Evolutionary conservation across 306 rosid genomes (phyloP).

Genomic region (Prunus persica): DNA sequence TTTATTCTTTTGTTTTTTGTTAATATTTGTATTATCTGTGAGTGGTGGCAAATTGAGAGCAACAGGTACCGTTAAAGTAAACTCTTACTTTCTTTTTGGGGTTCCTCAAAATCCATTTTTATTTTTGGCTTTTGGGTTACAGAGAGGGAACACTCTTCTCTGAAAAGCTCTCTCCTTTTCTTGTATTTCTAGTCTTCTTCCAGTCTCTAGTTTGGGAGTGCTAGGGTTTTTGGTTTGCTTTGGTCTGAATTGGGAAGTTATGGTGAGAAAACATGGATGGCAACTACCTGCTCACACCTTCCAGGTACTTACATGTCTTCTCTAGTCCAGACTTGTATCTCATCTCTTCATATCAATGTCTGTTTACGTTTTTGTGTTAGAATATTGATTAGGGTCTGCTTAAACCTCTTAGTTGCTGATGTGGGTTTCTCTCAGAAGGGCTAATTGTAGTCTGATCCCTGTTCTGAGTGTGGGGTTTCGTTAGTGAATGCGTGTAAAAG

Average conservation of each 20-base stretch:
- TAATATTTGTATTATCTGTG: conserved; percentile 6
- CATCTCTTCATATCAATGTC: neutral
- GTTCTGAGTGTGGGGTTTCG: neutral
- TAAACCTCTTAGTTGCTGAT: conserved; percentile 6
- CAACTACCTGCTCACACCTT: conserved; percentile 97
- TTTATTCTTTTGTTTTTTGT: neutral
- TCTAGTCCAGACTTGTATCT: neutral
- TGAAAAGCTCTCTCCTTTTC: neutral
- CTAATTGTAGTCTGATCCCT: conserved; percentile 7
- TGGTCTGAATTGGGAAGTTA: conserved; percentile 33
- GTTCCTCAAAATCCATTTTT: conserved; percentile 1
- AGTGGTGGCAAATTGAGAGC: conserved; percentile 5
- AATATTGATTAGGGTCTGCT: conserved; percentile 41
- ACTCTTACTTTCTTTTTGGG: conserved; percentile 16
- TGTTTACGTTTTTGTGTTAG: neutral
- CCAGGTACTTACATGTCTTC: conserved; percentile 46
- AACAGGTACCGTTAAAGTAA: conserved; percentile 13
- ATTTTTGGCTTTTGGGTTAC: conserved; percentile 26
- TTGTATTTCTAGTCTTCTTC: conserved; percentile 9
- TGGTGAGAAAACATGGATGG: conserved; percentile 99
- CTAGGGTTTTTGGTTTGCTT: conserved; percentile 23
- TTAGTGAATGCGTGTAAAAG: conserved; percentile 18
- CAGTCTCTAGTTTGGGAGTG: conserved; percentile 8
- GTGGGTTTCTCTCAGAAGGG: conserved; percentile 2
- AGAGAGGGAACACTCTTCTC: neutral